These are phyloP conservation scores for Gossypioides kirkii DNA, from an alignment of 345 rosid genomes.

Conservation along the genomic window DNA sequence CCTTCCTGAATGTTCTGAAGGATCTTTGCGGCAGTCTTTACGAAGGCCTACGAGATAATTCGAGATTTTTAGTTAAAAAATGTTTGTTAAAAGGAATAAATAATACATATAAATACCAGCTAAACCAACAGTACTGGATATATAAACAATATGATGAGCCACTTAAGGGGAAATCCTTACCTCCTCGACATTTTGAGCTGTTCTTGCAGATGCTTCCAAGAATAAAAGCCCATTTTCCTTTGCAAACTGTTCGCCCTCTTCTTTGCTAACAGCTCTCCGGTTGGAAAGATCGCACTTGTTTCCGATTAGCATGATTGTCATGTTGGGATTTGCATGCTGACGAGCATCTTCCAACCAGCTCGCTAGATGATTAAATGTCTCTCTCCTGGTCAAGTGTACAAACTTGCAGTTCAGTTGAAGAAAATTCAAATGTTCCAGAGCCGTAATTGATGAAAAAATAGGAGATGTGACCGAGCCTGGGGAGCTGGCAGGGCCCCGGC, in stretches of 20 bases:
- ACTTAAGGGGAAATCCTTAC: conserved; percentile 26
- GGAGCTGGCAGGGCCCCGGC: no score
- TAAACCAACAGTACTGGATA: background rate
- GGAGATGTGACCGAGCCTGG: no score
- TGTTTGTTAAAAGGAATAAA: background rate
- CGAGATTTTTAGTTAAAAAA: background rate
- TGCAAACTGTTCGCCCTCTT: conserved; percentile 98
- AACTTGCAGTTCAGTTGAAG: conserved; percentile 14
- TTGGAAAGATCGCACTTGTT: conserved; percentile 92
- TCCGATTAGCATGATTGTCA: conserved; percentile 89
- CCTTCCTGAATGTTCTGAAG: conserved; percentile 92
- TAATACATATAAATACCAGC: background rate
- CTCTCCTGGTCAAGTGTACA: conserved; percentile 56
- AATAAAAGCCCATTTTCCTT: conserved; percentile 86
- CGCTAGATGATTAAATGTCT: conserved; percentile 94
- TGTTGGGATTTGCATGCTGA: conserved; percentile 97
- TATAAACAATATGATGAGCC: background rate
- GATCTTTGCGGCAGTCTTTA: conserved; percentile 83
- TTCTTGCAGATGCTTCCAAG: conserved; percentile 97
- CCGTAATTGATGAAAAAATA: background rate
- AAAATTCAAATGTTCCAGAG: background rate
- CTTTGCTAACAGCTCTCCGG: conserved; percentile 89
- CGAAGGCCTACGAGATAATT: conserved; percentile 61
- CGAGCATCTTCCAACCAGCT: conserved; percentile 98
- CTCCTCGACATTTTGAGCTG: conserved; percentile 98